A percentile compares a stretch with the other conserved stretches of the same genome.
Conservation (phyloP, 805 yeast genomes). For the Candida ipomoeae region DNA sequence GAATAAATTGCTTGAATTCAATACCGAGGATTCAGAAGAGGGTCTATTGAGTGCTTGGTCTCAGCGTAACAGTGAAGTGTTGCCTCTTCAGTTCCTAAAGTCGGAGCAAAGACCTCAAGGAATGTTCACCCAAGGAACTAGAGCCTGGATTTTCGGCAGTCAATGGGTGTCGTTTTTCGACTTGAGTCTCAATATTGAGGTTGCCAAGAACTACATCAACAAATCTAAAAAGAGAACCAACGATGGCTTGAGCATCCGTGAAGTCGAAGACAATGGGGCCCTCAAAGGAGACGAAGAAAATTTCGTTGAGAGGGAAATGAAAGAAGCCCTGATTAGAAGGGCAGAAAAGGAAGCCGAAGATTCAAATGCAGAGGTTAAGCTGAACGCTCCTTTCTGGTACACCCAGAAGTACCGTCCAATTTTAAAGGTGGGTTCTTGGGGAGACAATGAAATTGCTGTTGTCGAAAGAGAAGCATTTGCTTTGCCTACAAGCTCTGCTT, state of each 20-base stretch:
- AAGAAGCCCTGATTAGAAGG: conserved; percentile 14
- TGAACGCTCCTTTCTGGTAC: conserved; percentile 58
- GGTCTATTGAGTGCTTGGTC: conserved; percentile 72
- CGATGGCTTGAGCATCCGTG: conserved; percentile 37
- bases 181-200: conserved; percentile 52
- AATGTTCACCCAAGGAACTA: conserved; percentile 48
- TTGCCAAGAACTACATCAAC: conserved; percentile 24
- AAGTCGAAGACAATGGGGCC: conserved; percentile 19
- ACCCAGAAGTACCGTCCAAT: conserved; percentile 74
- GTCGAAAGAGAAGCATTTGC: conserved; percentile 72
- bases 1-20: conserved; percentile 68
- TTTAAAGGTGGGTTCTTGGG: conserved; percentile 54
- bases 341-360: conserved; percentile 30
- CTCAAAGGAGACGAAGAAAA: conserved; percentile 4
- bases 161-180: conserved; percentile 79
- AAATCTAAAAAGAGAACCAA: conserved; percentile 39
- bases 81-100: conserved; percentile 59
- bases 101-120: conserved; percentile 72
- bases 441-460: conserved; percentile 57
- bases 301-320: conserved; percentile 11
- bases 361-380: conserved; percentile 17
- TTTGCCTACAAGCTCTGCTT: conserved; percentile 58
- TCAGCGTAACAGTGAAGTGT: conserved; percentile 62
- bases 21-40: conserved; percentile 6
- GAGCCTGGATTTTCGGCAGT: conserved; percentile 85